phyloP scores from a whole-genome alignment of 1,284 basidiomycete species.

The Agaricales sp. region DNA sequence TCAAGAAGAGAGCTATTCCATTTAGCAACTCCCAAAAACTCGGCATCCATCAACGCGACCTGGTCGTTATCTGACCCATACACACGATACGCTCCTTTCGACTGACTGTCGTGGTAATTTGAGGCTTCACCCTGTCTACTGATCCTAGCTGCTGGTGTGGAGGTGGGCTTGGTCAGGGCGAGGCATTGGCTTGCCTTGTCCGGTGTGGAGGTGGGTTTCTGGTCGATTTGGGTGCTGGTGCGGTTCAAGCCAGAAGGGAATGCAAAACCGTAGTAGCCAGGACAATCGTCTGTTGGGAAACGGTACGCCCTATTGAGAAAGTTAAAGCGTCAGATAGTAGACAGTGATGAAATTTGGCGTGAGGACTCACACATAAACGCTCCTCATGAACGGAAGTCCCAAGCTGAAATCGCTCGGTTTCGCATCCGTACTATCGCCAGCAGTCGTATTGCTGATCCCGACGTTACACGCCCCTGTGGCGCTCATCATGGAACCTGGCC shows the following conservation, averaged over 20 bases:
- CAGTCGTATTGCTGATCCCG: slow-evolving; percentile 13
- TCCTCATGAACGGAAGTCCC: slow-evolving; percentile 20
- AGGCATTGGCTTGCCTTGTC: slow-evolving; percentile 15
- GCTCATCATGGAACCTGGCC: slow-evolving; percentile 7
- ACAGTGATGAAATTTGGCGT: neutral
- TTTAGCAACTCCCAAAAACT: neutral
- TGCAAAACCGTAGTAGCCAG: slow-evolving; percentile 19
- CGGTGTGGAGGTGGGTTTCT: slow-evolving; percentile 17
- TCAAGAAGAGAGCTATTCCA: neutral
- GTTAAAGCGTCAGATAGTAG: neutral
- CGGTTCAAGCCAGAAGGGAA: slow-evolving; percentile 17
- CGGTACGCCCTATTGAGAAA: slow-evolving; percentile 18
- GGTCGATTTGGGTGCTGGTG: slow-evolving; percentile 17
- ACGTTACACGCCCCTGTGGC: slow-evolving; percentile 13
- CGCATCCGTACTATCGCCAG: slow-evolving; percentile 7
- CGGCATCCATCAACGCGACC: neutral
- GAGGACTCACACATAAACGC: slow-evolving; percentile 19
- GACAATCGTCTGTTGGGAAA: slow-evolving; percentile 18
- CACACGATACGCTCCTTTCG: neutral
- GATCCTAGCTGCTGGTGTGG: slow-evolving; percentile 13
- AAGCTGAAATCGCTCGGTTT: slow-evolving; percentile 7
- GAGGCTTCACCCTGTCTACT: neutral
- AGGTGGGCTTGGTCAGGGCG: slow-evolving; percentile 16
- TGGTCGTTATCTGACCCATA: neutral
- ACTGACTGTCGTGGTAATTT: neutral